A percentile compares a stretch with the other conserved stretches of the same genome.
phyloP scores from a whole-genome alignment of 2,329 filamentous ascomycete genomes.

The Trichoderma polysporum region DNA sequence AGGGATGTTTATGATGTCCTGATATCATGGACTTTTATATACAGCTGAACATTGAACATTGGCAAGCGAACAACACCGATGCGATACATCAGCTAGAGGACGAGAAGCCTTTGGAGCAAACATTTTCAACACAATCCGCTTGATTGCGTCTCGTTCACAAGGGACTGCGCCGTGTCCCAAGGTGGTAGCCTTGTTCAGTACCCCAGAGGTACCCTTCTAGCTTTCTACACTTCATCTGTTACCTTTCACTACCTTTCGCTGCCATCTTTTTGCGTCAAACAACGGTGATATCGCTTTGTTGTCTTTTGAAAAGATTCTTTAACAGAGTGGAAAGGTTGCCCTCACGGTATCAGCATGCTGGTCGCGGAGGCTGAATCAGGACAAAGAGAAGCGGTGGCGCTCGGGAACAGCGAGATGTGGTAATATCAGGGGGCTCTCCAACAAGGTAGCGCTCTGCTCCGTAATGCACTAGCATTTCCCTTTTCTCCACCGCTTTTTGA shows the following conservation, averaged over 20 bases:
- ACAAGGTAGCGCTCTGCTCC: not conserved
- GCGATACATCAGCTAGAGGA: not conserved
- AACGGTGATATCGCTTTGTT: too few relatives aligned
- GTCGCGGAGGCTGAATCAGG: not conserved
- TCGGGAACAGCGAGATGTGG: not conserved
- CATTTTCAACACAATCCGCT: not conserved
- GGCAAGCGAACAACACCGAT: not conserved
- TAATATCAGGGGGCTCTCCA: not conserved
- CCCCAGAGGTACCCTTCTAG: too few relatives aligned
- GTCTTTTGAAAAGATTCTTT: not conserved
- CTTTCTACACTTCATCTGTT: too few relatives aligned
- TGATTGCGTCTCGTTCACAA: not conserved
- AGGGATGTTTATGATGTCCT: not conserved
- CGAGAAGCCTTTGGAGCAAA: not conserved
- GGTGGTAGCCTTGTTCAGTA: too few relatives aligned
- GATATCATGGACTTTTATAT: not conserved
- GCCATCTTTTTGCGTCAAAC: not conserved
- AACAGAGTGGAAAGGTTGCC: not conserved
- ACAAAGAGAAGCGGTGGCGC: not conserved
- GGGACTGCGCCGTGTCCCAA: too few relatives aligned
- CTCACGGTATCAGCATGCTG: not conserved
- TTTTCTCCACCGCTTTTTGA: slow-evolving; percentile 7
- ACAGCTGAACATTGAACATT: not conserved
- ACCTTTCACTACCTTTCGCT: not conserved
- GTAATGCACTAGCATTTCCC: not conserved